A percentile compares a stretch with the other conserved stretches of the same genome.
phyloP scores from a whole-genome alignment of 2,329 filamentous ascomycete genomes.

The Bertia moriformis region DNA sequence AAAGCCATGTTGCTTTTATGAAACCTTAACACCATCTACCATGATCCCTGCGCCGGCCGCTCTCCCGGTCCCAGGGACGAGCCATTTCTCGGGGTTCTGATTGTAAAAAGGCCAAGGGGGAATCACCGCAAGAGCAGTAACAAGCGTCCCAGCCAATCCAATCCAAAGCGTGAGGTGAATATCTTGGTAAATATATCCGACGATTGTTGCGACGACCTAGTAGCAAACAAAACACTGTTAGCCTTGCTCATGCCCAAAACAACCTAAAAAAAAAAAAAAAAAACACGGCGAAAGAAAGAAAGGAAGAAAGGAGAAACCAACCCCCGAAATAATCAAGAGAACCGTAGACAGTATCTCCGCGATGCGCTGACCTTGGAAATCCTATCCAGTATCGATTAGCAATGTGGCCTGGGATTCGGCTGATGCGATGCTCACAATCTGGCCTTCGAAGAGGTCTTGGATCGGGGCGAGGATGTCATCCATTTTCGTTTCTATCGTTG shows the following conservation, averaged over 20 bases:
- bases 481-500: too few species aligned
- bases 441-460: constrained; percentile 43
- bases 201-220: constrained; percentile 39
- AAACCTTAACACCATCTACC: constrained; percentile 29
- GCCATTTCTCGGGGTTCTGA: constrained; percentile 40
- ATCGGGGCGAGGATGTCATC: constrained; percentile 14
- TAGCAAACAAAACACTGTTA: too few species aligned
- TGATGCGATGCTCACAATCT: constrained; percentile 34
- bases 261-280: too few species aligned
- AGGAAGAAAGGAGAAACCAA: background rate
- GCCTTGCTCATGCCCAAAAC: too few species aligned
- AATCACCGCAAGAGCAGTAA: constrained; percentile 43
- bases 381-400: constrained; percentile 3
- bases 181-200: constrained; percentile 43
- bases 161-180: constrained; percentile 45
- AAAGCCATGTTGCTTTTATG: too few species aligned
- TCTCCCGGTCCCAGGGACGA: constrained; percentile 22
- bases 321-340: background rate
- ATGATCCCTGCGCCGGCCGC: constrained; percentile 26
- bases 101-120: constrained; percentile 53
- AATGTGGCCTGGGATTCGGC: constrained; percentile 5
- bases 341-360: background rate
- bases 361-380: constrained; percentile 1
- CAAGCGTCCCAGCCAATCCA: constrained; percentile 37
- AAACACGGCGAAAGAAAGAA: too few species aligned